Conservation (phyloP, 352 stramenopile species). For the Paralagenidium karlingii region DNA sequence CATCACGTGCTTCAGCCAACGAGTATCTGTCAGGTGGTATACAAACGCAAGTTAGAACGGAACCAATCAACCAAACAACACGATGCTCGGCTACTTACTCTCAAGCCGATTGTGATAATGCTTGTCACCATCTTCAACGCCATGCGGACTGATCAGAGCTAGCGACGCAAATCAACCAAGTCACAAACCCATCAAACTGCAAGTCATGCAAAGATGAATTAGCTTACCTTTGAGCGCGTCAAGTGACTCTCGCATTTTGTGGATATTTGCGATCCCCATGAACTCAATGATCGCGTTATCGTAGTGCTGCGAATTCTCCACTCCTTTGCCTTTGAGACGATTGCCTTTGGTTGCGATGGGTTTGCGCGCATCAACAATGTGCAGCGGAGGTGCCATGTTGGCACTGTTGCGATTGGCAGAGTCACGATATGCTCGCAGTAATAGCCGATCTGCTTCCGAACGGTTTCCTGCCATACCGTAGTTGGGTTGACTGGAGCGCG, state of each 20-base stretch:
- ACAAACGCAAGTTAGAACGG: conserved; percentile 1
- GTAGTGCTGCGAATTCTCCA: conserved; percentile 96
- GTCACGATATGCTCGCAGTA: conserved; percentile 80
- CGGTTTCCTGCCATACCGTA: conserved; percentile 94
- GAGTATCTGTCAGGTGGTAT: conserved; percentile 52
- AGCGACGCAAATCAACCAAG: neutral
- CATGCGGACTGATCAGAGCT: conserved; percentile 71
- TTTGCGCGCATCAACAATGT: conserved; percentile 80
- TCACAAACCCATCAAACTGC: neutral
- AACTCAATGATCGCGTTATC: conserved; percentile 92
- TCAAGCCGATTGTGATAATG: conserved; percentile 81
- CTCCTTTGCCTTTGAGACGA: conserved; percentile 77
- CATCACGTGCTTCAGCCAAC: conserved; percentile 95
- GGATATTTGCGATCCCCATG: conserved; percentile 98
- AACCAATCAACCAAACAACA: neutral
- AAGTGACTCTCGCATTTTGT: conserved; percentile 95
- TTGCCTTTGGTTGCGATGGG: conserved; percentile 75
- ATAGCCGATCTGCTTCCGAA: conserved; percentile 84
- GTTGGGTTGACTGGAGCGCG: conserved; percentile 91
- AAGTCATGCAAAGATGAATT: neutral
- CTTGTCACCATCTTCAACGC: conserved; percentile 78
- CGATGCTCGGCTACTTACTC: conserved; percentile 23
- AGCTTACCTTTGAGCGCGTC: conserved; percentile 68
- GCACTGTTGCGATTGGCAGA: conserved; percentile 65
- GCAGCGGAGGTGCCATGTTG: conserved; percentile 49